These are phyloP conservation scores for Sisymbrium irio DNA, from an alignment of 345 rosid species.

Conservation along the genomic window DNA sequence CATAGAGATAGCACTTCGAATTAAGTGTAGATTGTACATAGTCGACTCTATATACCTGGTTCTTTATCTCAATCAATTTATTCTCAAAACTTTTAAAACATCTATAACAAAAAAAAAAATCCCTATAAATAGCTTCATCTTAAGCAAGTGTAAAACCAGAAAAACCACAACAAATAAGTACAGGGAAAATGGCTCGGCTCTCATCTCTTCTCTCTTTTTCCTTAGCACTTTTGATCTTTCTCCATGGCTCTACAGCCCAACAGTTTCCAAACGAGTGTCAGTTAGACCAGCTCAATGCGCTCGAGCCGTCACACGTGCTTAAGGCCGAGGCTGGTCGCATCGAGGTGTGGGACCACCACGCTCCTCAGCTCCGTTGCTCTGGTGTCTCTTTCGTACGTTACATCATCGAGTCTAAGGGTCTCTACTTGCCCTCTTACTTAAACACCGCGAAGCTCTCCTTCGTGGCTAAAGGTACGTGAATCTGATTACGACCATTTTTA, in stretches of 20 bases:
- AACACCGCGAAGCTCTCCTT: slow-evolving; percentile 48
- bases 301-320: slow-evolving; percentile 47
- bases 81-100: background rate
- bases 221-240: slow-evolving; percentile 41
- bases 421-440: slow-evolving; percentile 47
- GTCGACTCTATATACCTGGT: slow-evolving; percentile 21
- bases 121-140: slow-evolving; percentile 23
- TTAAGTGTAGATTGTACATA: slow-evolving; percentile 20
- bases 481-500: background rate
- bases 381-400: slow-evolving; percentile 48
- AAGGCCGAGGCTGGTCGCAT: slow-evolving; percentile 53
- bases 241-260: slow-evolving; percentile 44
- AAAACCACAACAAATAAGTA: slow-evolving; percentile 1
- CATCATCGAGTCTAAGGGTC: slow-evolving; percentile 52
- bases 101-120: background rate
- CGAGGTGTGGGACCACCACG: slow-evolving; percentile 55
- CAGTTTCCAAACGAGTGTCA: slow-evolving; percentile 47
- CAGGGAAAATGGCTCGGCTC: slow-evolving; percentile 28
- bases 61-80: slow-evolving; percentile 14
- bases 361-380: slow-evolving; percentile 58
- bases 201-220: slow-evolving; percentile 37
- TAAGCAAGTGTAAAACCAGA: background rate
- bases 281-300: slow-evolving; percentile 46
- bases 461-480: slow-evolving; percentile 48
- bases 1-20: slow-evolving; percentile 6